Percentiles rank a stretch among this genome's conserved stretches.
These are phyloP conservation scores for Neotropicomus parvogracilis DNA, from an alignment of 1,284 basidiomycete genomes.

Conservation along the genomic window DNA sequence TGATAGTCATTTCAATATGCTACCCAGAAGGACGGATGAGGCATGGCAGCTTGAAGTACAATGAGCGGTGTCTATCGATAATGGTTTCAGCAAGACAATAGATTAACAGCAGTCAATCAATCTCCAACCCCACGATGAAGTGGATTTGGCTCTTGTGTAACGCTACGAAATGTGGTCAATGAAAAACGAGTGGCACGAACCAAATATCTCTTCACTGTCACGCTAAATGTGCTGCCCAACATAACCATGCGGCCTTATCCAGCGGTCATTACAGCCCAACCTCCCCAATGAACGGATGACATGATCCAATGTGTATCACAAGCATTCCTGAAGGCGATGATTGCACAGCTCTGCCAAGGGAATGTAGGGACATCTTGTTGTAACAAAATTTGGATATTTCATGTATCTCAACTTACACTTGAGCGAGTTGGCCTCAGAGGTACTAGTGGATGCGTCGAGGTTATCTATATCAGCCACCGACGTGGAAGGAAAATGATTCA, in stretches of 20 bases:
- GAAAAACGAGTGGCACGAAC: background rate
- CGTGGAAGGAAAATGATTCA: constrained; percentile 3
- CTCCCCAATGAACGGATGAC: constrained; percentile 38
- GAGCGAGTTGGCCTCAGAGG: constrained; percentile 38
- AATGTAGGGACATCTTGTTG: constrained; percentile 41
- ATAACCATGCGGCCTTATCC: constrained; percentile 38
- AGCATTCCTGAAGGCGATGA: constrained; percentile 37
- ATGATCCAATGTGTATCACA: constrained; percentile 36
- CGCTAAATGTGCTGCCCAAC: constrained; percentile 31
- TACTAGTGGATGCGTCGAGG: constrained; percentile 43
- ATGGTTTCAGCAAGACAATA: background rate
- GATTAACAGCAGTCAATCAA: constrained; percentile 38
- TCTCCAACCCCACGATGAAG: constrained; percentile 35
- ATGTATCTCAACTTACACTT: background rate
- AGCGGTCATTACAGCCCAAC: constrained; percentile 31
- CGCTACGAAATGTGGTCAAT: constrained; percentile 23
- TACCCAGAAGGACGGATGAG: constrained; percentile 31
- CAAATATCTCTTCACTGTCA: constrained; percentile 13
- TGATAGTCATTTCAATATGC: constrained; percentile 39
- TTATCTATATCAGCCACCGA: constrained; percentile 26
- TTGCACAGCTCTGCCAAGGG: constrained; percentile 35
- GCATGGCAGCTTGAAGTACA: constrained; percentile 45
- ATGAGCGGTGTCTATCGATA: constrained; percentile 31
- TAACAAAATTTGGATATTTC: background rate
- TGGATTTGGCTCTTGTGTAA: constrained; percentile 33